Conservation (phyloP, 2,329 filamentous ascomycete species). For the Seiridium unicorne region DNA sequence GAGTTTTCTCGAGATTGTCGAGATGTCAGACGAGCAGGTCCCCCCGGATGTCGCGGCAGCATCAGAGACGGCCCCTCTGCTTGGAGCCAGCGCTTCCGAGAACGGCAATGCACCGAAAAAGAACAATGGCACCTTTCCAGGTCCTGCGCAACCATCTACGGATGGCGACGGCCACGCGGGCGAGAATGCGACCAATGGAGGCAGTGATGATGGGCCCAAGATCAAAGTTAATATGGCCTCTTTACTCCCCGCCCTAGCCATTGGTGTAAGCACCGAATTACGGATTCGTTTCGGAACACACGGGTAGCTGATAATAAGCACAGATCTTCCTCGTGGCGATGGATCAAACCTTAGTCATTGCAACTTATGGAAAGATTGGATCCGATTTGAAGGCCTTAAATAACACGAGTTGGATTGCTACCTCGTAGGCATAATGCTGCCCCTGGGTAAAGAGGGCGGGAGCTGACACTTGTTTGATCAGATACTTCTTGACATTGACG, state of each 20-base stretch:
- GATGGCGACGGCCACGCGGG: constrained; percentile 23
- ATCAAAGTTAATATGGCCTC: constrained; percentile 21
- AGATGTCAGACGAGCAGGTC: background rate
- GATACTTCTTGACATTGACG: constrained; percentile 7
- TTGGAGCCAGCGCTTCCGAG: constrained; percentile 15
- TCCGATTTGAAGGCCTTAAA: constrained; percentile 73
- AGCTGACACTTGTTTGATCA: background rate
- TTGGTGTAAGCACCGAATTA: constrained; percentile 17
- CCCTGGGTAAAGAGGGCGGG: too few species aligned
- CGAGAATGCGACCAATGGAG: constrained; percentile 5
- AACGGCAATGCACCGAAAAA: constrained; percentile 11
- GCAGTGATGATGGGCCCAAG: constrained; percentile 20
- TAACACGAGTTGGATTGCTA: constrained; percentile 72
- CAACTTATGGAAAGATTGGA: constrained; percentile 76
- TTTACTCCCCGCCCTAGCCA: constrained; percentile 24
- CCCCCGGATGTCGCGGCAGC: constrained; percentile 11
- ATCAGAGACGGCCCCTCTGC: constrained; percentile 23
- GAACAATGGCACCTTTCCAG: constrained; percentile 18
- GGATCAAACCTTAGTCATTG: constrained; percentile 75
- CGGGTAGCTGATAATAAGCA: background rate
- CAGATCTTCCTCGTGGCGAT: constrained; percentile 71
- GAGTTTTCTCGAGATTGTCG: background rate
- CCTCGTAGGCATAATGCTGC: constrained; percentile 21
- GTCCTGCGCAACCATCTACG: constrained; percentile 16
- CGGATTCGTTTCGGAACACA: background rate